Conservation (phyloP, 257 asterid genomes). For the Penstemon davidsonii region DNA sequence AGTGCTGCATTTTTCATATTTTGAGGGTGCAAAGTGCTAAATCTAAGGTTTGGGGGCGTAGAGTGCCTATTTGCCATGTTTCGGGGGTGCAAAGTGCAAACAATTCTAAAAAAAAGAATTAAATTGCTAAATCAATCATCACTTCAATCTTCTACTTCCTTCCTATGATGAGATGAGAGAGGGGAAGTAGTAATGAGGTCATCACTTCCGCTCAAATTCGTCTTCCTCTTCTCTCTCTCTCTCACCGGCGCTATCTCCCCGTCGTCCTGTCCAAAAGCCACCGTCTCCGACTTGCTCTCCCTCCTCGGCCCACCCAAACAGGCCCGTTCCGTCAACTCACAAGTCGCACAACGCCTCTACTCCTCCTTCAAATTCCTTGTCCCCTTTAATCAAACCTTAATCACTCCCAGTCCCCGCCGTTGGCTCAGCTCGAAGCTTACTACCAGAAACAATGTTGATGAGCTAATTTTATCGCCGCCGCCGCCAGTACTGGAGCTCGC, state of each 20-base stretch:
- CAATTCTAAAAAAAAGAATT: too few relatives aligned
- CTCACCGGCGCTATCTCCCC: slow-evolving; percentile 48
- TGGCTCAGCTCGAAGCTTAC: slow-evolving; percentile 27
- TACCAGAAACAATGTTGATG: neutral
- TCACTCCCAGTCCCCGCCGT: slow-evolving; percentile 30
- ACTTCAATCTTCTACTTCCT: too few relatives aligned
- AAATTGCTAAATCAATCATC: too few relatives aligned
- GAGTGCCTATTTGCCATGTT: too few relatives aligned
- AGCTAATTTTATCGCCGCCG: slow-evolving; percentile 66
- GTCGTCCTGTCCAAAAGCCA: slow-evolving; percentile 54
- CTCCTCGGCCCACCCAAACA: slow-evolving; percentile 70
- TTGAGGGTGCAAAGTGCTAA: too few relatives aligned
- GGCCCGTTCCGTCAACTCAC: slow-evolving; percentile 59
- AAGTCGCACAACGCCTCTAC: slow-evolving; percentile 48
- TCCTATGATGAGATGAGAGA: too few relatives aligned
- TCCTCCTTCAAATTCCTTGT: slow-evolving; percentile 80
- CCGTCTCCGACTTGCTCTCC: slow-evolving; percentile 66
- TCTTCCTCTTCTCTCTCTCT: slow-evolving; percentile 59
- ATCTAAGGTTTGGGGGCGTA: too few relatives aligned
- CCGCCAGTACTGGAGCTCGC: slow-evolving; percentile 75
- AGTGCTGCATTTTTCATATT: too few relatives aligned
- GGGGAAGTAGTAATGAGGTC: slow-evolving; percentile 9
- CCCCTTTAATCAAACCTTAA: slow-evolving; percentile 34
- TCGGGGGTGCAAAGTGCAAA: too few relatives aligned
- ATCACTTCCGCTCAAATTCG: slow-evolving; percentile 50